Conservation (phyloP, 306 rosid species). For the Glycine latifolia region DNA sequence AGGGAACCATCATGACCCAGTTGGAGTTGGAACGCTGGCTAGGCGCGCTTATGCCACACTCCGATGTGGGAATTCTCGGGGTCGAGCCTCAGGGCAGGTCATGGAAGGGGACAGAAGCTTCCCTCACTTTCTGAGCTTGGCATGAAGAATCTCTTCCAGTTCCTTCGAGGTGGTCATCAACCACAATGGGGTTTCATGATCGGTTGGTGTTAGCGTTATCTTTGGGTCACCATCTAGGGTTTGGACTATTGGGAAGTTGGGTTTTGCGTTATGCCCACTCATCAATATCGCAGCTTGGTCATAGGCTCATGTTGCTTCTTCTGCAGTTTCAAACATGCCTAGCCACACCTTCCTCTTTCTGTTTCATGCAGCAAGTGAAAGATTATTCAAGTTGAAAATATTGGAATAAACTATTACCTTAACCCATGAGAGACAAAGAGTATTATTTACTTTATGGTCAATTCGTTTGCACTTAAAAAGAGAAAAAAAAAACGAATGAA, state of each 20-base stretch:
- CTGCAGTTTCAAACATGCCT: conserved; percentile 97
- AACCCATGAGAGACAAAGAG: too few species aligned
- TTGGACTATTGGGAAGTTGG: conserved; percentile 74
- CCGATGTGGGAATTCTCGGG: conserved; percentile 82
- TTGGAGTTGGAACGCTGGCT: conserved; percentile 71
- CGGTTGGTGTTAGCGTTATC: neutral
- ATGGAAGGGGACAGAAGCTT: conserved; percentile 75
- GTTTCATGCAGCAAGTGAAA: neutral
- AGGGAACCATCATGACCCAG: conserved; percentile 80
- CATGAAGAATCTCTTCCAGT: conserved; percentile 73
- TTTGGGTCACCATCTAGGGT: conserved; percentile 46
- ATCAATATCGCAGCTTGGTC: conserved; percentile 95
- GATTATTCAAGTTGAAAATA: too few species aligned
- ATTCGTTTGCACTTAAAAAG: too few species aligned
- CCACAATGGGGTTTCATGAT: neutral
- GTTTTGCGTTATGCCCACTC: conserved; percentile 94
- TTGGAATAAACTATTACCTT: too few species aligned
- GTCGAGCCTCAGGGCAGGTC: conserved; percentile 92
- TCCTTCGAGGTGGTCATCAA: conserved; percentile 43
- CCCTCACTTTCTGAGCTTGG: conserved; percentile 79
- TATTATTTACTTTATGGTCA: too few species aligned
- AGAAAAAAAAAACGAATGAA: too few species aligned
- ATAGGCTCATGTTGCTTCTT: conserved; percentile 94
- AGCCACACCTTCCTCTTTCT: conserved; percentile 99
- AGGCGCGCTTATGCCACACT: conserved; percentile 86